These are phyloP conservation scores for Emergomyces pasteurianus DNA, from an alignment of 2,329 filamentous ascomycete species.

Conservation along the genomic window DNA sequence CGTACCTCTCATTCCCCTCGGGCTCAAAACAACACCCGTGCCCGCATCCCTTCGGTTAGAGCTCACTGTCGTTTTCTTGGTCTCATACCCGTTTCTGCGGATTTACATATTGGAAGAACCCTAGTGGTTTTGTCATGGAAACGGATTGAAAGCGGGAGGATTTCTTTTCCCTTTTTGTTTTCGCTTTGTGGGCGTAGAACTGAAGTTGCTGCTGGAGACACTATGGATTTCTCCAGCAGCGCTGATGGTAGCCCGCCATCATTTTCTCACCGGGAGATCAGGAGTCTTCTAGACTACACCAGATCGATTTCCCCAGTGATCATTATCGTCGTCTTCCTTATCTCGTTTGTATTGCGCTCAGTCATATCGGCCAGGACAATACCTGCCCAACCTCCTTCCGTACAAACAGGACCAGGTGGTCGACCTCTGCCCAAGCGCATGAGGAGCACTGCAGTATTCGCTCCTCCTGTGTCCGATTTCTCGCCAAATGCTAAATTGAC, in stretches of 20 bases:
- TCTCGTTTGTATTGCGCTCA: conserved; percentile 50
- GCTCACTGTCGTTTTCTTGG: neutral
- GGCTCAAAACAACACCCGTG: neutral
- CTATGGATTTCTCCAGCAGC: conserved; percentile 5
- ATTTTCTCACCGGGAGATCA: conserved; percentile 28
- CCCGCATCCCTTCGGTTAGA: neutral
- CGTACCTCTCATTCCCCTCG: neutral
- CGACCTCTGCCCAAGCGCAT: conserved; percentile 66
- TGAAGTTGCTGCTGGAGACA: conserved; percentile 11
- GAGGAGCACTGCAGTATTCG: conserved; percentile 37
- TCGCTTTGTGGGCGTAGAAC: neutral
- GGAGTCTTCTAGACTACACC: conserved; percentile 34
- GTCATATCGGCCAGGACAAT: conserved; percentile 42
- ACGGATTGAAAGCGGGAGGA: conserved; percentile 3
- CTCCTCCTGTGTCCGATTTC: conserved; percentile 43
- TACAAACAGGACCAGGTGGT: conserved; percentile 66
- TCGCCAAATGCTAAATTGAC: conserved; percentile 55
- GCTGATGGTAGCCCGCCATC: conserved; percentile 6
- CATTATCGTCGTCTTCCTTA: conserved; percentile 52
- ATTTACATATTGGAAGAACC: neutral
- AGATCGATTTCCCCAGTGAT: conserved; percentile 53
- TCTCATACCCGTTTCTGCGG: neutral
- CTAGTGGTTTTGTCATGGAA: conserved; percentile 7
- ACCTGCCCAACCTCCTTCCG: conserved; percentile 35
- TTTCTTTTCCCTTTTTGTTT: neutral